Conservation (phyloP, 768 basidiomycete species). For the Leccinum boreale region DNA sequence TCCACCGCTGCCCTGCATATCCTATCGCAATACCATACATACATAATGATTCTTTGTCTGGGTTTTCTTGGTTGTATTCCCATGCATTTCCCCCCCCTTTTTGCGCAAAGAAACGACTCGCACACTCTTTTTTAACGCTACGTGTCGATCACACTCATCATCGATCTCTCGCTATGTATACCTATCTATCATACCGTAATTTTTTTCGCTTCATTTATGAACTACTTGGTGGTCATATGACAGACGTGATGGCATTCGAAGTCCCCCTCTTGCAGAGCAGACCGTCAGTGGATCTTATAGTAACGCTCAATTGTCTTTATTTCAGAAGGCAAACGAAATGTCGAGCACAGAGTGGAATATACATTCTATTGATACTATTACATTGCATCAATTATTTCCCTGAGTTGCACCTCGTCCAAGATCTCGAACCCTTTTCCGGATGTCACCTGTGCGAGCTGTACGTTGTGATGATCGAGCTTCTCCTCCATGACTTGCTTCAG, state of each 20-base stretch:
- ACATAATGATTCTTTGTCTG: constrained; percentile 2
- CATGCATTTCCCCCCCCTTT: constrained; percentile 4
- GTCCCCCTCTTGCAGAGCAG: neutral
- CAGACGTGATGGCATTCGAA: neutral
- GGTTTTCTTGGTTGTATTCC: constrained; percentile 15
- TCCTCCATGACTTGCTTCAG: constrained; percentile 99
- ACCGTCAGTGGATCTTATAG: neutral
- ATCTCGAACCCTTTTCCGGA: constrained; percentile 83
- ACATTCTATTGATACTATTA: constrained; percentile 34
- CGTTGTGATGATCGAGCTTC: constrained; percentile 97
- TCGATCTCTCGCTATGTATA: constrained; percentile 17
- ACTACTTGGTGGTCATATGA: neutral
- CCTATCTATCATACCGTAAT: constrained; percentile 21
- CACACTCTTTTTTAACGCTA: constrained; percentile 13
- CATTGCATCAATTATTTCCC: constrained; percentile 84
- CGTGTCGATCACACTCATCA: neutral
- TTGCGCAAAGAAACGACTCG: constrained; percentile 5
- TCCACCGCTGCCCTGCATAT: constrained; percentile 9
- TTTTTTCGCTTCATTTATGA: neutral
- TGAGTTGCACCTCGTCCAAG: constrained; percentile 73
- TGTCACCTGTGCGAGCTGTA: constrained; percentile 97
- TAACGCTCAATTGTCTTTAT: neutral
- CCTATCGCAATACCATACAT: constrained; percentile 7
- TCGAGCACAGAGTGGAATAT: constrained; percentile 7
- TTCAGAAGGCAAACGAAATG: neutral